These are phyloP conservation scores for Mucor sp. DNA, from an alignment of 371 early-diverging fungal genomes.

Conservation along the genomic window DNA sequence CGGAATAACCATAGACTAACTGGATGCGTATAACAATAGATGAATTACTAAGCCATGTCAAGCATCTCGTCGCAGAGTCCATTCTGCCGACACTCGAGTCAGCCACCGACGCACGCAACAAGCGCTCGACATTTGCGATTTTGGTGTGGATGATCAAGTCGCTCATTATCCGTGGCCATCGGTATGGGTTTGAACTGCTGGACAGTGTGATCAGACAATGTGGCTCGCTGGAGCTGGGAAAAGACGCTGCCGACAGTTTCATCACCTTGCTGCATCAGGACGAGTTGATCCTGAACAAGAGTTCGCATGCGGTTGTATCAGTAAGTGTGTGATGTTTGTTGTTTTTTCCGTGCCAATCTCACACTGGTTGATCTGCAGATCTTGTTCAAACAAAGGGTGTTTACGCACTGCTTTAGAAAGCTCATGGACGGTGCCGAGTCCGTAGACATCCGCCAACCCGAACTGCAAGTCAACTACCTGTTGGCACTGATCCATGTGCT, in stretches of 20 bases:
- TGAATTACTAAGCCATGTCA: conserved; percentile 10
- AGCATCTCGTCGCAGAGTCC: not conserved
- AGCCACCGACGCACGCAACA: conserved; percentile 1
- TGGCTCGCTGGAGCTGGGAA: conserved; percentile 44
- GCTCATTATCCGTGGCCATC: conserved; percentile 54
- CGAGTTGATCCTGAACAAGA: conserved; percentile 63
- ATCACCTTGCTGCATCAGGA: conserved; percentile 64
- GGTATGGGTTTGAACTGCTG: conserved; percentile 54
- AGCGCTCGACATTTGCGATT: conserved; percentile 6
- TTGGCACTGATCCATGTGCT: conserved; percentile 74
- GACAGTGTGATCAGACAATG: conserved; percentile 56
- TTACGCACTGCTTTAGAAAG: conserved; percentile 62
- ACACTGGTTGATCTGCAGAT: conserved; percentile 39
- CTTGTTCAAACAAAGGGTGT: conserved; percentile 78
- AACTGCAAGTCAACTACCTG: conserved; percentile 51
- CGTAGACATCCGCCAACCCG: conserved; percentile 10
- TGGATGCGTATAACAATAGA: conserved; percentile 16
- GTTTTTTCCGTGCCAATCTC: not conserved
- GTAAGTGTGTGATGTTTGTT: conserved; percentile 34
- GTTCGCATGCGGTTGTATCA: conserved; percentile 63
- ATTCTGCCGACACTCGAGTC: conserved; percentile 10
- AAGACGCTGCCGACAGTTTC: conserved; percentile 65
- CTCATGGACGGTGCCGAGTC: conserved; percentile 42
- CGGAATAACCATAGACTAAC: not conserved
- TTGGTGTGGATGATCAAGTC: conserved; percentile 50